These are phyloP conservation scores for Xylaria sp. DNA, from an alignment of 2,329 filamentous ascomycete species.

Conservation along the genomic window DNA sequence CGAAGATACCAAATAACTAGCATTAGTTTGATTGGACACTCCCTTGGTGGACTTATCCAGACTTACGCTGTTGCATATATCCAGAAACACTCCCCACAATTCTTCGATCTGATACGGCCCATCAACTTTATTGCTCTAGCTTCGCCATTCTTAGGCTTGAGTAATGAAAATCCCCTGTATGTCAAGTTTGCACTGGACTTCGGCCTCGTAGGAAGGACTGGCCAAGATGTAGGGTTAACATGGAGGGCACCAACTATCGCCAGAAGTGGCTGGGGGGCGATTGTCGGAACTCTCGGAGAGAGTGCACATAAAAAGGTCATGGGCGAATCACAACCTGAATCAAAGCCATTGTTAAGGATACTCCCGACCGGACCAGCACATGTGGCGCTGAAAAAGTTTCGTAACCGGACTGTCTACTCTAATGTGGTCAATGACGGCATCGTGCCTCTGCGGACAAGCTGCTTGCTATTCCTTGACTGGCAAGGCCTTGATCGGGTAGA, in stretches of 20 bases:
- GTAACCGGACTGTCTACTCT: conserved; percentile 91
- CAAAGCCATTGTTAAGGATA: conserved; percentile 89
- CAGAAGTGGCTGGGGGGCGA: conserved; percentile 85
- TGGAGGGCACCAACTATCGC: conserved; percentile 91
- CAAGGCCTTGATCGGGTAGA: conserved; percentile 91
- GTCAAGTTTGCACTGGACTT: conserved; percentile 97
- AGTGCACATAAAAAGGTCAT: conserved; percentile 69
- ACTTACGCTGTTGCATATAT: conserved; percentile 97
- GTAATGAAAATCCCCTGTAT: conserved; percentile 97
- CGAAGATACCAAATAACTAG: conserved; percentile 86
- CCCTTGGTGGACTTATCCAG: conserved; percentile 87
- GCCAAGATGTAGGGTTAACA: conserved; percentile 92
- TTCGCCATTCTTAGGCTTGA: conserved; percentile 87
- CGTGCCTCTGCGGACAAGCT: conserved; percentile 93
- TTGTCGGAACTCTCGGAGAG: conserved; percentile 83
- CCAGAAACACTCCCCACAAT: conserved; percentile 91
- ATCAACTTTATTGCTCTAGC: conserved; percentile 92
- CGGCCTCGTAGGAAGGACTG: conserved; percentile 93
- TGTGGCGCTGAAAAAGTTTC: conserved; percentile 84
- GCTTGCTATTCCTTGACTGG: conserved; percentile 97
- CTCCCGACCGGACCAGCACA: conserved; percentile 92
- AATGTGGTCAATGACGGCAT: conserved; percentile 99
- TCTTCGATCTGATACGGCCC: conserved; percentile 86
- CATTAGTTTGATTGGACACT: conserved; percentile 95
- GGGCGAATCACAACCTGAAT: conserved; percentile 74